These are phyloP conservation scores for Biancaea sappan DNA, from an alignment of 306 rosid species.

Conservation along the genomic window DNA sequence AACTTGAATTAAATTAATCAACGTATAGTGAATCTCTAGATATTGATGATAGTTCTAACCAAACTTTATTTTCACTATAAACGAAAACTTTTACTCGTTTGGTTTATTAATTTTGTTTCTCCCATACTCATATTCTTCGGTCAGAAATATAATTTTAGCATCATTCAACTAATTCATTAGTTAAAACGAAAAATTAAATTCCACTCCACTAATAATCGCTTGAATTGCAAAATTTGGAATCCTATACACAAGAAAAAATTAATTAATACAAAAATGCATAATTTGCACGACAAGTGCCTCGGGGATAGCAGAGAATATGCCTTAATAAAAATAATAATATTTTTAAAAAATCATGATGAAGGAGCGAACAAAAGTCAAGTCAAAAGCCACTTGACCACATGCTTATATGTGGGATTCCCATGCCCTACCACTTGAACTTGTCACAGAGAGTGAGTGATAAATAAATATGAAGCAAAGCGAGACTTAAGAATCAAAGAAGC, in stretches of 20 bases:
- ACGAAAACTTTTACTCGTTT: too few relatives aligned
- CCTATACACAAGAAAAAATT: not conserved
- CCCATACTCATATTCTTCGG: too few relatives aligned
- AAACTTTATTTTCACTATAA: too few relatives aligned
- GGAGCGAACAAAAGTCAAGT: constrained; percentile 36
- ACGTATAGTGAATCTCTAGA: too few relatives aligned
- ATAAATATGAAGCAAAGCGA: not conserved
- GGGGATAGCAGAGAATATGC: constrained; percentile 17
- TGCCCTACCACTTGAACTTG: constrained; percentile 44
- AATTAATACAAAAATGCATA: not conserved
- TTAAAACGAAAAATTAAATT: too few relatives aligned
- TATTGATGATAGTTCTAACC: too few relatives aligned
- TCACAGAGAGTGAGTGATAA: not conserved
- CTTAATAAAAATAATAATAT: constrained; percentile 15
- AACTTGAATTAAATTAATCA: too few relatives aligned
- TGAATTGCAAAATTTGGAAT: not conserved
- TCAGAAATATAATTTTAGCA: too few relatives aligned
- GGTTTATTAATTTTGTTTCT: too few relatives aligned
- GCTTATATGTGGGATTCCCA: not conserved
- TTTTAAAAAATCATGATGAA: constrained; percentile 8
- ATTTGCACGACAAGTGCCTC: not conserved
- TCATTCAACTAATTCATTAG: too few relatives aligned
- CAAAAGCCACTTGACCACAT: constrained; percentile 36
- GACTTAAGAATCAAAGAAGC: not conserved
- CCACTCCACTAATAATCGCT: not conserved